These are phyloP conservation scores for Pseudocercospora eumusae DNA, from an alignment of 2,329 filamentous ascomycete species.

Conservation along the genomic window DNA sequence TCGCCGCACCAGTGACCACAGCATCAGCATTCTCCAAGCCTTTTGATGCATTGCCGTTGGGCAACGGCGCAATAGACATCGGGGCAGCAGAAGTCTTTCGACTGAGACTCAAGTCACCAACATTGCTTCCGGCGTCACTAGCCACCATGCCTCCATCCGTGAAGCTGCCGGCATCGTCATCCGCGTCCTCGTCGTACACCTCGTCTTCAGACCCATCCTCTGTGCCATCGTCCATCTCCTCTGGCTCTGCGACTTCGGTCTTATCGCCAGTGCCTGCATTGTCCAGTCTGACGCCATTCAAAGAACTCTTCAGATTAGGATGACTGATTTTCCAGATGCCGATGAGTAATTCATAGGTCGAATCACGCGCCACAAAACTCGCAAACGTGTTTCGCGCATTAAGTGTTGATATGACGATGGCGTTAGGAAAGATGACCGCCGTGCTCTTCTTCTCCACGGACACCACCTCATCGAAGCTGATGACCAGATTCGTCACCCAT, in stretches of 20 bases:
- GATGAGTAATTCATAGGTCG: slow-evolving; percentile 94
- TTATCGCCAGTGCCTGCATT: slow-evolving; percentile 79
- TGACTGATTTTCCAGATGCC: slow-evolving; percentile 99
- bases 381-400: slow-evolving; percentile 96
- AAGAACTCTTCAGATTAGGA: slow-evolving; percentile 82
- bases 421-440: slow-evolving; percentile 93
- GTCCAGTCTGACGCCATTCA: slow-evolving; percentile 83
- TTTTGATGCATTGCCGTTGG: slow-evolving; percentile 40
- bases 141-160: slow-evolving; percentile 54
- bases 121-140: slow-evolving; percentile 58
- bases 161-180: slow-evolving; percentile 63
- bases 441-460: slow-evolving; percentile 97
- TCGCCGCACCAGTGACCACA: slow-evolving; percentile 45
- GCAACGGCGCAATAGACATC: slow-evolving; percentile 41
- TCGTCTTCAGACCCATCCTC: slow-evolving; percentile 73
- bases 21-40: slow-evolving; percentile 40
- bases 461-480: slow-evolving; percentile 97
- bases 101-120: slow-evolving; percentile 51
- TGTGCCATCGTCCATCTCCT: slow-evolving; percentile 46
- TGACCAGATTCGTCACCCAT: slow-evolving; percentile 95
- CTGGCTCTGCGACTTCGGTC: slow-evolving; percentile 78
- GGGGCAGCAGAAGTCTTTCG: slow-evolving; percentile 70
- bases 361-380: slow-evolving; percentile 89
- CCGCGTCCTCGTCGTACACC: slow-evolving; percentile 76
- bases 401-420: slow-evolving; percentile 91